These are phyloP conservation scores for Pleurotus salmoneostramineus DNA, from an alignment of 768 basidiomycete species.

Conservation along the genomic window DNA sequence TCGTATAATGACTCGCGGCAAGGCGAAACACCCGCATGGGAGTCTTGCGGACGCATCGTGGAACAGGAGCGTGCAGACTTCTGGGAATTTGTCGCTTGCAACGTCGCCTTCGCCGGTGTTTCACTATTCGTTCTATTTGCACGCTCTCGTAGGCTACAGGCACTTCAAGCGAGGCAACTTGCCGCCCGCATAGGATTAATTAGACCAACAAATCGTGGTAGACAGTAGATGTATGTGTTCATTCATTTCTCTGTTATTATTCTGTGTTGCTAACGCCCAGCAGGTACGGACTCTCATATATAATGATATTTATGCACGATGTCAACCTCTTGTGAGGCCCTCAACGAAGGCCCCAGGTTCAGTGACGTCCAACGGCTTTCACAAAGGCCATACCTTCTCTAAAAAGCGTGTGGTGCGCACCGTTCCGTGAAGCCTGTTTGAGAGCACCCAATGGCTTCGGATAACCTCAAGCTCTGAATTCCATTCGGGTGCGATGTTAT, in stretches of 20 bases:
- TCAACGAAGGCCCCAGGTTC: too few relatives aligned
- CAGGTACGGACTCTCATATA: too few relatives aligned
- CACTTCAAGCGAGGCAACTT: conserved; percentile 74
- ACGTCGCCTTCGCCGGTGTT: conserved; percentile 64
- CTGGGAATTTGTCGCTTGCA: conserved; percentile 88
- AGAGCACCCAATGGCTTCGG: too few relatives aligned
- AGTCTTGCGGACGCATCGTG: conserved; percentile 87
- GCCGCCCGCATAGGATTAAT: conserved; percentile 83
- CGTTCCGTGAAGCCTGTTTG: too few relatives aligned
- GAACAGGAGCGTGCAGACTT: conserved; percentile 80
- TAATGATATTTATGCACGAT: too few relatives aligned
- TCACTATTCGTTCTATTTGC: conserved; percentile 64
- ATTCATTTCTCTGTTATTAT: not conserved
- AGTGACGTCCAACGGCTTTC: too few relatives aligned
- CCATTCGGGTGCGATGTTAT: not conserved
- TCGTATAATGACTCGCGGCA: conserved; percentile 11
- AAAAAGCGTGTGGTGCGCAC: too few relatives aligned
- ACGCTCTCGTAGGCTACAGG: conserved; percentile 64
- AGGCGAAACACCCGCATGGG: conserved; percentile 82
- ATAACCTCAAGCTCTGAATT: not conserved
- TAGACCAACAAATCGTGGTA: conserved; percentile 29
- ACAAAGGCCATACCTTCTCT: too few relatives aligned
- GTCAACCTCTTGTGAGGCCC: too few relatives aligned
- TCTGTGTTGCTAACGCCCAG: too few relatives aligned
- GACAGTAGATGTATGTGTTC: conserved; percentile 8